Evolutionary conservation across 495 filamentous ascomycete genomes (phyloP).

Genomic region (Daldinia concentrica): DNA sequence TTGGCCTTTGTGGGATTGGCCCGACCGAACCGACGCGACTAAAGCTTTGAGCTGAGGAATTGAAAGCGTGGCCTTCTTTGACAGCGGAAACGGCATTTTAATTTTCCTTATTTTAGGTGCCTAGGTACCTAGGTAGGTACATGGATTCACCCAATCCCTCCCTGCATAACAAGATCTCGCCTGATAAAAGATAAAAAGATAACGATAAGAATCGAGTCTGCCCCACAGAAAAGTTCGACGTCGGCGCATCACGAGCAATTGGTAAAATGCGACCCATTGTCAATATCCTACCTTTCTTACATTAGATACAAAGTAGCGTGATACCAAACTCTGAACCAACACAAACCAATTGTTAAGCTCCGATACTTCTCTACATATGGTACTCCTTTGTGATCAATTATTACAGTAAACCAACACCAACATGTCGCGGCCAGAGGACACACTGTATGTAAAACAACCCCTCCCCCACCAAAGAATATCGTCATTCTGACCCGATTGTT

Average conservation of each 20-base stretch:
- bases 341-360: neutral
- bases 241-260: conserved; percentile 19
- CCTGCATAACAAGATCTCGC: neutral
- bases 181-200: conserved; percentile 28
- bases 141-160: no score
- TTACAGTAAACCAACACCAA: conserved; percentile 38
- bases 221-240: conserved; percentile 27
- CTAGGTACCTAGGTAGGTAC: no score
- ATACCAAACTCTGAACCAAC: neutral
- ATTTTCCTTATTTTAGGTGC: conserved; percentile 10
- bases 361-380: neutral
- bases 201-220: conserved; percentile 28
- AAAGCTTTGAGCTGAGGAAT: neutral
- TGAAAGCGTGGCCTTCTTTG: conserved; percentile 35
- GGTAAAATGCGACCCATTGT: conserved; percentile 11
- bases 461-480: conserved; percentile 29
- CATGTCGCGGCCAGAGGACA: conserved; percentile 97
- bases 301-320: neutral
- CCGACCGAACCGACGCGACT: conserved; percentile 3
- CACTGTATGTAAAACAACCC: conserved; percentile 67
- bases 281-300: neutral
- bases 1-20: conserved; percentile 13
- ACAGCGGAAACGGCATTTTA: conserved; percentile 17
- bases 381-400: neutral
- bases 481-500: conserved; percentile 29